phyloP scores from a whole-genome alignment of 73 alveolate genomes.

The Uronychia setigera region DNA sequence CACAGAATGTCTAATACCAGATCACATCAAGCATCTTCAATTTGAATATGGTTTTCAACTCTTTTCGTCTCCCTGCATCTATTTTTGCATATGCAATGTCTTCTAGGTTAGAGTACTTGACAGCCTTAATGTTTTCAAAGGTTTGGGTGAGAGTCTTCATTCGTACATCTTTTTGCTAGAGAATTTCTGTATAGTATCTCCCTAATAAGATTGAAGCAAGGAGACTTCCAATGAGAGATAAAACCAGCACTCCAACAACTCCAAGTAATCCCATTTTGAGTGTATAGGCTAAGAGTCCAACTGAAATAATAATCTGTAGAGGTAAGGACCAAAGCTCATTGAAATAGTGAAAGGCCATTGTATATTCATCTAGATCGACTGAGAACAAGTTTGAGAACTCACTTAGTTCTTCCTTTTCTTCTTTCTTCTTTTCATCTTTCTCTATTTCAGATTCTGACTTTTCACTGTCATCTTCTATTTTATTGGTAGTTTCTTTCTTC shows the following conservation, averaged over 20 bases:
- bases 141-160: constrained; percentile 64
- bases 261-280: neutral
- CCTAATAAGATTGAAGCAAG: neutral
- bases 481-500: no score
- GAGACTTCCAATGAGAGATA: neutral
- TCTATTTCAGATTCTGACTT: no score
- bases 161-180: constrained; percentile 56
- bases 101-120: constrained; percentile 62
- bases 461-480: neutral
- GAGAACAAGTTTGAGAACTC: neutral
- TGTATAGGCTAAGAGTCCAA: neutral
- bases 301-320: neutral
- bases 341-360: neutral
- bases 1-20: neutral
- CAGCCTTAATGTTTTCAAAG: constrained; percentile 63
- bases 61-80: constrained; percentile 58
- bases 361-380: neutral
- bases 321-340: constrained; percentile 9
- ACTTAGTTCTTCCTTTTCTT: neutral
- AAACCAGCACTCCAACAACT: neutral
- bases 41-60: constrained; percentile 8
- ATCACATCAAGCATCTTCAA: neutral
- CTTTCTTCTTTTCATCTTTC: neutral
- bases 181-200: constrained; percentile 9
- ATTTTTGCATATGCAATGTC: constrained; percentile 49